A percentile compares a stretch with the other conserved stretches of the same genome.
These are phyloP conservation scores for Tirmania nivea DNA, from an alignment of 495 filamentous ascomycete species.

Conservation along the genomic window DNA sequence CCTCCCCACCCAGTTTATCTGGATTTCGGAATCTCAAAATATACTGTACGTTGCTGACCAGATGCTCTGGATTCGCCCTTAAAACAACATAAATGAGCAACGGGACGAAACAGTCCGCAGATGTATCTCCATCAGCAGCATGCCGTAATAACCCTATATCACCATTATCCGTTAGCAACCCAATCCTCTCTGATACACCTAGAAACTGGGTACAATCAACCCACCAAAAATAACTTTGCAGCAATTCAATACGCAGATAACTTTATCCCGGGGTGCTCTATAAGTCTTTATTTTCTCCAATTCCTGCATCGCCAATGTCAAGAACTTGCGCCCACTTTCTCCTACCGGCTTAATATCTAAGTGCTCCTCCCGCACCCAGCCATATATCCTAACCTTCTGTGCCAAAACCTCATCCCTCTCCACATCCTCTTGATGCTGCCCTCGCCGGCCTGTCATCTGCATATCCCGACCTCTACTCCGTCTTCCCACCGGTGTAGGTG, in stretches of 20 bases:
- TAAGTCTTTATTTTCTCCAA: slow-evolving; percentile 89
- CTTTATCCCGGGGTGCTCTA: slow-evolving; percentile 85
- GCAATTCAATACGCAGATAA: slow-evolving; percentile 94
- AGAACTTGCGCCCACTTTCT: slow-evolving; percentile 64
- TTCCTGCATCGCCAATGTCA: slow-evolving; percentile 77
- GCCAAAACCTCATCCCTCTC: slow-evolving; percentile 86
- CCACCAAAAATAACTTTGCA: slow-evolving; percentile 98
- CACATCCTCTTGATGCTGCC: slow-evolving; percentile 96
- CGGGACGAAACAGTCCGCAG: slow-evolving; percentile 88
- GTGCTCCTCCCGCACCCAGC: slow-evolving; percentile 85
- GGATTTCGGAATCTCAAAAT: slow-evolving; percentile 92
- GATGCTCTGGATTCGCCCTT: slow-evolving; percentile 77
- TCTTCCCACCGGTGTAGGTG: slow-evolving; percentile 50
- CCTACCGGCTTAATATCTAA: slow-evolving; percentile 79
- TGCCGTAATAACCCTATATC: slow-evolving; percentile 62
- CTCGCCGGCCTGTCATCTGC: slow-evolving; percentile 63
- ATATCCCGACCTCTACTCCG: slow-evolving; percentile 75
- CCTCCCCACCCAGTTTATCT: slow-evolving; percentile 88
- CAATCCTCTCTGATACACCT: neutral
- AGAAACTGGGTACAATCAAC: slow-evolving; percentile 15
- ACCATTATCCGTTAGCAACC: neutral
- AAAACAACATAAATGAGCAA: slow-evolving; percentile 90
- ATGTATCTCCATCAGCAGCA: slow-evolving; percentile 73
- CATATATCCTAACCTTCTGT: slow-evolving; percentile 90
- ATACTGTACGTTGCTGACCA: slow-evolving; percentile 96